A percentile compares a stretch with the other conserved stretches of the same genome.
Conservation (phyloP, 768 basidiomycete genomes). For the Kwoniella sp. region DNA sequence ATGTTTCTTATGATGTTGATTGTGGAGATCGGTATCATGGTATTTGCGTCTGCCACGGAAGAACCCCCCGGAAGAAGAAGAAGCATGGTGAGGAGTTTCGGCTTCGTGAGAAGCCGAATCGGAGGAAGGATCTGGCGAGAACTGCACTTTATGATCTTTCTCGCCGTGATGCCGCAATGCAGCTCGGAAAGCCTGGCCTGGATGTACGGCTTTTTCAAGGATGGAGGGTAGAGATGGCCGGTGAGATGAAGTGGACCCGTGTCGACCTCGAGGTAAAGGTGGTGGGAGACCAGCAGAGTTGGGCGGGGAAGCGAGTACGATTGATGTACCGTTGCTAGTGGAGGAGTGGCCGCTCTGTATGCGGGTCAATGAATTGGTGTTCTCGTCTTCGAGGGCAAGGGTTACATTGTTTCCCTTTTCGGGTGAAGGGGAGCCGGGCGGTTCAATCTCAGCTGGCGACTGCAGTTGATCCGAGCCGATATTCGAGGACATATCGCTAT, state of each 20-base stretch:
- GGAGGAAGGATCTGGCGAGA: constrained; percentile 8
- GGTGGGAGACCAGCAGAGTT: constrained; percentile 5
- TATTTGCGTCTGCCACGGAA: constrained; percentile 35
- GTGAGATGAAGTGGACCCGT: constrained; percentile 34
- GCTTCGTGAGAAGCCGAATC: background rate
- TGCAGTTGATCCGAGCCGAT: constrained; percentile 14
- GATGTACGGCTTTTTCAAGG: constrained; percentile 58
- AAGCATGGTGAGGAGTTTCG: constrained; percentile 5
- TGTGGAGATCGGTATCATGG: constrained; percentile 4
- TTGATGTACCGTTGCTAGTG: constrained; percentile 13
- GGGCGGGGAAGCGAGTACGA: constrained; percentile 15
- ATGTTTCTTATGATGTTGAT: constrained; percentile 19
- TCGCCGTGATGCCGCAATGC: constrained; percentile 36
- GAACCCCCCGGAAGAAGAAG: constrained; percentile 18
- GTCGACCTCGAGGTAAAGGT: constrained; percentile 13
- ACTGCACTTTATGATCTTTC: constrained; percentile 20
- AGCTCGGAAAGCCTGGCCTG: constrained; percentile 47
- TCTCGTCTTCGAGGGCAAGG: background rate
- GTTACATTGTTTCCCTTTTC: constrained; percentile 13
- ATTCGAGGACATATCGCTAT: constrained; percentile 13
- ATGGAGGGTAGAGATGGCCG: constrained; percentile 58
- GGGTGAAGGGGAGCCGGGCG: constrained; percentile 10
- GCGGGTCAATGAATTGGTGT: background rate
- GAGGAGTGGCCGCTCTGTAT: constrained; percentile 12
- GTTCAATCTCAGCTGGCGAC: constrained; percentile 16